Evolutionary conservation across 441 rosid genomes (phyloP), one percentile per base, ranked within the genome.

Genomic region (Lepidium campestre): DNA sequence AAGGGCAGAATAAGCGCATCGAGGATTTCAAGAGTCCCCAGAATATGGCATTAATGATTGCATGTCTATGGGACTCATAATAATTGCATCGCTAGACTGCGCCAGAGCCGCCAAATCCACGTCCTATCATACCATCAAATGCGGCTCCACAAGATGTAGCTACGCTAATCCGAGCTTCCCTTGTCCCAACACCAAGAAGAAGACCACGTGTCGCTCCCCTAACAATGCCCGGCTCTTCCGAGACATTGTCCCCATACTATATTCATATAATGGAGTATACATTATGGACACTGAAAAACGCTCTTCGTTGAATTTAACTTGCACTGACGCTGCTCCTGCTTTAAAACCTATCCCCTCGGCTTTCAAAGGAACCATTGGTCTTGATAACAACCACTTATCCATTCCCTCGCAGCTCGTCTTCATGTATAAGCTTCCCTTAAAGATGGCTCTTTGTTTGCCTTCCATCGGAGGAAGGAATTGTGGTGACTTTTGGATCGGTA

Each of bases 401-500:
- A 23, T 67, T 23, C 56, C 55, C 47, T 44, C 71, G 7, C 63
- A 67, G 56, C 63, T 56, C 2, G 1, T 23, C 6, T 45, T 63
- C 6, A 55, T 56, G 47, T 56, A 67, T 37, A 5, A 45, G 7
- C 22, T 67, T 15, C 29, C 56, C 45, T 12, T 25, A 2, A 67
- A 55, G 19, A 67, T 56, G 13, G 49, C 71, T 34, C 63, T 67
- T 7, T 67, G 63, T 47, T 45, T 67, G 56, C 71, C 71, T 66
- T 66, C 70, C 62, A 42, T 25, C 3, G 15, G 54, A 29, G 44
- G 12, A 11, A 6, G 23, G 25, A 11, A 22, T 20, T 1, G 2
- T 2, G 81, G 83, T 3, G 34, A 13, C 22, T 1, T 80, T 29
- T 66, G 70, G 35, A 7, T 79, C 4, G 83, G 80, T 1, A 32